Conservation (phyloP, 2,329 filamentous ascomycete species). For the Lecanicillium sp. region DNA sequence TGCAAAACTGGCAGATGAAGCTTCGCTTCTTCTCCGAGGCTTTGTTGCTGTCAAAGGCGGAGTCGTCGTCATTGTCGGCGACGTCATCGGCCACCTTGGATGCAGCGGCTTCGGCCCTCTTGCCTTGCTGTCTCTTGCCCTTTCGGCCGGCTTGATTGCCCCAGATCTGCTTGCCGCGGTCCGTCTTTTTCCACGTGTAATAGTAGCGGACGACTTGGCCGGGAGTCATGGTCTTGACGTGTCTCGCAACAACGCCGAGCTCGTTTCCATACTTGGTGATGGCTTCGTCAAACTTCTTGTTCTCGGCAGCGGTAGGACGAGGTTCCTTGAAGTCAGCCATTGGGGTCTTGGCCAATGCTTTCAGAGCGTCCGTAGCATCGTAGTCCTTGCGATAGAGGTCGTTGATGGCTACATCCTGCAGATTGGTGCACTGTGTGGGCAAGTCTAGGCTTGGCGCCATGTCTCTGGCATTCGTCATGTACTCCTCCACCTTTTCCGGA, state of each 20-base stretch:
- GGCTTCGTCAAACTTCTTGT: conserved; percentile 87
- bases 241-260: conserved; percentile 70
- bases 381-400: conserved; percentile 67
- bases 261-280: conserved; percentile 89
- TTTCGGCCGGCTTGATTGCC: conserved; percentile 81
- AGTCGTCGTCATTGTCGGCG: conserved; percentile 87
- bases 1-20: conserved; percentile 93
- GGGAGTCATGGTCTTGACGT: conserved; percentile 76
- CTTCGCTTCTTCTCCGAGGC: conserved; percentile 68
- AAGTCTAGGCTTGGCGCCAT: conserved; percentile 63
- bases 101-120: conserved; percentile 60
- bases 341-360: conserved; percentile 60
- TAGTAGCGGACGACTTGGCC: conserved; percentile 85
- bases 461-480: conserved; percentile 62
- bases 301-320: conserved; percentile 65
- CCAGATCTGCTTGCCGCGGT: conserved; percentile 81
- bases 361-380: conserved; percentile 61
- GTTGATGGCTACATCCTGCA: conserved; percentile 75
- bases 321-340: conserved; percentile 77
- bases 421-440: conserved; percentile 71
- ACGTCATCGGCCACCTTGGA: conserved; percentile 85
- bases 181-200: conserved; percentile 96
- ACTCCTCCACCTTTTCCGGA: conserved; percentile 61
- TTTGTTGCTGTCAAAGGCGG: conserved; percentile 88
- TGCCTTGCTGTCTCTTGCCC: conserved; percentile 75